Evolutionary conservation across 768 basidiomycete genomes (phyloP), one percentile per base, ranked within the genome.

Genomic region (Tremella fuciformis): DNA sequence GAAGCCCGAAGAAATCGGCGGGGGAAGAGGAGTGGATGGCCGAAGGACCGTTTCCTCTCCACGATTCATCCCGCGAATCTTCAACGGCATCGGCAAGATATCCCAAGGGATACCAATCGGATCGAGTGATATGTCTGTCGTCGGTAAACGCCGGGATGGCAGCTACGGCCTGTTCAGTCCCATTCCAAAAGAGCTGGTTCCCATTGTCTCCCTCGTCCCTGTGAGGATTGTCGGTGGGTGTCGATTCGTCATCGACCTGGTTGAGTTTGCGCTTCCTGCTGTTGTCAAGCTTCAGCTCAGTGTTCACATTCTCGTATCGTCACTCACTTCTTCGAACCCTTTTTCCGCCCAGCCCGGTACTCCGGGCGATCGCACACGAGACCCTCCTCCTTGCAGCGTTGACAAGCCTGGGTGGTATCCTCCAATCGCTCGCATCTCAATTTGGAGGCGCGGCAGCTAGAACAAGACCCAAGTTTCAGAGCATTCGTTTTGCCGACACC

Each of bases 331-430:
- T 46, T 46, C 6, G 42, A 46, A 8, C 42, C 42, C 22, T 22
- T 18, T 22, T 46, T 46, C 42, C 42, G n/a, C 22, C 42, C 42
- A 6, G 42, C n/a, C 42, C 42, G 42, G 42, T 46, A 46, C 22
- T 18, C n/a, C 22, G 22, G n/a, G 8, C 18, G n/a, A 18, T 46
- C 42, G 16, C 42, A 46, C 15, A 15, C 22, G 18, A 46, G 42
- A 15, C 22, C 22, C 42, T 18, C n/a, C 8, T 22, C 22, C 18
- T 18, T 46, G 22, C 42, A 46, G 8, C 42, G 42, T 8, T 18
- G n/a, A 22, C 42, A 46, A 4, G 42, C 18, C n/a, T 18, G n/a
- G 8, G 4, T 18, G 42, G 6, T 46, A 22, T 46, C 22, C 22
- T 22, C 42, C 22, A 22, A 4, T 46, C 42, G 4, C 42, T 22